phyloP scores from a whole-genome alignment of 495 filamentous ascomycete genomes.

The Hamigera avellanea region DNA sequence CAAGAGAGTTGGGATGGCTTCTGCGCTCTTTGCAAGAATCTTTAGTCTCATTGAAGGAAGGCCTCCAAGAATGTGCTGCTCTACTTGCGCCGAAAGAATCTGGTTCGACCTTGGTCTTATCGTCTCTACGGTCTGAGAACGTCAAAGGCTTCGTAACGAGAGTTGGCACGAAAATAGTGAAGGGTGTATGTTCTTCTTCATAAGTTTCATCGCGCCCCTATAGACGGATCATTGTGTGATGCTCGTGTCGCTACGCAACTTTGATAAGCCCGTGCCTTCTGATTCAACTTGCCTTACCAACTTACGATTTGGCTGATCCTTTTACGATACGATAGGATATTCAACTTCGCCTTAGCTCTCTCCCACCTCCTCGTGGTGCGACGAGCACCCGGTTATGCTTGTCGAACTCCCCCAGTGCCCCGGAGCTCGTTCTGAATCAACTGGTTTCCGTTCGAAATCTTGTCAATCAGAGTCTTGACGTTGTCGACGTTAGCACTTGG shows the following conservation, averaged over 20 bases:
- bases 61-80: conserved; percentile 77
- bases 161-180: conserved; percentile 63
- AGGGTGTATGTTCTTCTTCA: conserved; percentile 45
- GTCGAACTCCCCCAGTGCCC: conserved; percentile 33
- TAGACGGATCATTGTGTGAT: not conserved
- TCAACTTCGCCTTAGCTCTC: conserved; percentile 34
- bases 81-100: conserved; percentile 74
- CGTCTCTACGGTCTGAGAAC: conserved; percentile 74
- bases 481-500: conserved; percentile 64
- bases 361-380: conserved; percentile 33
- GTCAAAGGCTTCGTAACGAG: conserved; percentile 88
- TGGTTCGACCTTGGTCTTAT: conserved; percentile 76
- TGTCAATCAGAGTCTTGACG: conserved; percentile 68
- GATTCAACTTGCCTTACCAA: too few species aligned
- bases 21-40: conserved; percentile 66
- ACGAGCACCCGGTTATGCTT: conserved; percentile 44
- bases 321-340: conserved; percentile 28
- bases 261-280: too few species aligned
- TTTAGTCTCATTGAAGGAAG: conserved; percentile 63
- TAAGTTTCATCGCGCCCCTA: not conserved
- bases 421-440: conserved; percentile 49
- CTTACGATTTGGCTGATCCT: not conserved
- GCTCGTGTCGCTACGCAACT: too few species aligned
- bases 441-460: conserved; percentile 57
- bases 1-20: conserved; percentile 79